phyloP scores from a whole-genome alignment of 805 yeast genomes.

The Candida hungchunana region DNA sequence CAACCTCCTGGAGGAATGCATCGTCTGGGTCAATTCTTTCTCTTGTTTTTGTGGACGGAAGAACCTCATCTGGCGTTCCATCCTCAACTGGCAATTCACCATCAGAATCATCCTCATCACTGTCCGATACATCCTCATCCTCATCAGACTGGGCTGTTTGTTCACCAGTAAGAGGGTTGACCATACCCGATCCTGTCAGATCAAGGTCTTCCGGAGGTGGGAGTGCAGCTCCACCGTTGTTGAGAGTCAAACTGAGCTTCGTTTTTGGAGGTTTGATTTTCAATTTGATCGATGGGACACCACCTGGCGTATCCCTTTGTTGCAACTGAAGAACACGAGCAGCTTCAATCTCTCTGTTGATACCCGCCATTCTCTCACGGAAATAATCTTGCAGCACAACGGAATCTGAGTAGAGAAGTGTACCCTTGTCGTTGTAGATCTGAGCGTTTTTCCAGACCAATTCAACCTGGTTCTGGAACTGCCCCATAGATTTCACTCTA shows the following conservation, averaged over 20 bases:
- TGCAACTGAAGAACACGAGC: constrained; percentile 10
- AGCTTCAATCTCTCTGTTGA: constrained; percentile 16
- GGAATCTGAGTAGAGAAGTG: constrained; percentile 72
- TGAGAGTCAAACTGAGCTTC: constrained; percentile 11
- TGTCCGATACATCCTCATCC: neutral
- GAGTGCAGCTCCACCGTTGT: constrained; percentile 10
- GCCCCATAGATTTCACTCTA: constrained; percentile 50
- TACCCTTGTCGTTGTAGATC: constrained; percentile 67
- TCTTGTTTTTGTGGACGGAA: constrained; percentile 15
- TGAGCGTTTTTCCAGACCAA: constrained; percentile 78
- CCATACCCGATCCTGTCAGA: neutral
- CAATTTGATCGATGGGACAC: constrained; percentile 5
- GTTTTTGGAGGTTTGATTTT: constrained; percentile 18
- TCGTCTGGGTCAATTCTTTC: constrained; percentile 11
- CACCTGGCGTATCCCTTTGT: constrained; percentile 12
- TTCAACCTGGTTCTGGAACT: constrained; percentile 53
- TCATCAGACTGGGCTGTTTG: neutral
- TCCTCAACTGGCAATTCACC: constrained; percentile 4
- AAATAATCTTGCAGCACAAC: constrained; percentile 51
- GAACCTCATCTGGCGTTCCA: constrained; percentile 1
- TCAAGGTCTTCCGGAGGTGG: constrained; percentile 8
- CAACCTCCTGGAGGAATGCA: constrained; percentile 27
- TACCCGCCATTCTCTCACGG: constrained; percentile 33
- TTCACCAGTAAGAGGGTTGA: constrained; percentile 12
- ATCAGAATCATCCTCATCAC: constrained; percentile 9